These are phyloP conservation scores for Calvatia gigantea DNA, from an alignment of 768 basidiomycete species.

Conservation along the genomic window DNA sequence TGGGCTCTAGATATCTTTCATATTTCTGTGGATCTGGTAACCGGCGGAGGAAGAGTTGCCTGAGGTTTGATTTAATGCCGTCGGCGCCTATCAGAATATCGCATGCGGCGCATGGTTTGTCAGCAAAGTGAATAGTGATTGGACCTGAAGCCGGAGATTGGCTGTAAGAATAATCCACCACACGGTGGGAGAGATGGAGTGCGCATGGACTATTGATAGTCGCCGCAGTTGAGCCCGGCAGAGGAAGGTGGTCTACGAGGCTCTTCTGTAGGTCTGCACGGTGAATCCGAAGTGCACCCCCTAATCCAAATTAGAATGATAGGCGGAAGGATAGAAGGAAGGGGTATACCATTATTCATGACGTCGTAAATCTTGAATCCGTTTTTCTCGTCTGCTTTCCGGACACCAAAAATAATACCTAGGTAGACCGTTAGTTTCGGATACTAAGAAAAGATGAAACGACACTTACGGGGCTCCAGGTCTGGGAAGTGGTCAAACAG, in stretches of 20 bases:
- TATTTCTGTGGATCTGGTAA: constrained; percentile 6
- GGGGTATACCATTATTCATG: neutral
- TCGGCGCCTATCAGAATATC: constrained; percentile 33
- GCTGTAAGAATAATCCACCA: constrained; percentile 43
- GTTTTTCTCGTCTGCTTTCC: constrained; percentile 27
- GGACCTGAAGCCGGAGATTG: neutral
- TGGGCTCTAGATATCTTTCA: constrained; percentile 23
- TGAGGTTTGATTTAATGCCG: constrained; percentile 20
- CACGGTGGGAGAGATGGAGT: constrained; percentile 43
- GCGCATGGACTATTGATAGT: constrained; percentile 23
- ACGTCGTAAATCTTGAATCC: neutral
- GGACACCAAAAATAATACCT: constrained; percentile 23
- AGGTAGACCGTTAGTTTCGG: neutral
- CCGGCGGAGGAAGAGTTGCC: constrained; percentile 9
- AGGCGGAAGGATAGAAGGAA: neutral
- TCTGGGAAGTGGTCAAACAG: constrained; percentile 15
- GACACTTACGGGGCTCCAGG: constrained; percentile 13
- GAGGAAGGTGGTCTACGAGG: constrained; percentile 42
- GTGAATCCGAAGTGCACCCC: constrained; percentile 31
- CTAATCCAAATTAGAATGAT: neutral
- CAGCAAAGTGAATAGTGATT: constrained; percentile 23
- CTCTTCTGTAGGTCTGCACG: constrained; percentile 55
- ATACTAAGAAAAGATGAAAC: neutral
- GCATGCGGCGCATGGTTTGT: constrained; percentile 22
- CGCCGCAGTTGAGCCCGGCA: neutral